Conservation (phyloP, 306 rosid genomes). For the Rosa chinensis region DNA sequence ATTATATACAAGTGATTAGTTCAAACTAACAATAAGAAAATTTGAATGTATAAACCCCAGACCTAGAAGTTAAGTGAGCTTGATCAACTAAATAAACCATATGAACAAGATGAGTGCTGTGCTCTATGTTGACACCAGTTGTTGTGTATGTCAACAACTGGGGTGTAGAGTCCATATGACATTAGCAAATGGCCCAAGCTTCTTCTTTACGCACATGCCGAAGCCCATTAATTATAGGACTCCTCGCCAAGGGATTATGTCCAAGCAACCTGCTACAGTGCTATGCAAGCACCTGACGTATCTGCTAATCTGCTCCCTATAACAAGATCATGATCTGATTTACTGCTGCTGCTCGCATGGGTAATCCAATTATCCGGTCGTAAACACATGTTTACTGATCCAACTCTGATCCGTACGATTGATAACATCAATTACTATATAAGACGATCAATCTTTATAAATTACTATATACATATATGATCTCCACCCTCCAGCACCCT, state of each 20-base stretch:
- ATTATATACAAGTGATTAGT: no score
- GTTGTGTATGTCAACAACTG: not conserved
- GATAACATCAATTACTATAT: not conserved
- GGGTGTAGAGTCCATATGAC: not conserved
- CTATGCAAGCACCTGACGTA: conserved; percentile 6
- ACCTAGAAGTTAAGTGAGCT: no score
- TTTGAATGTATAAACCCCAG: no score
- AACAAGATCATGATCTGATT: not conserved
- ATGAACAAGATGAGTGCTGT: no score
- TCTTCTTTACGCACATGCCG: not conserved
- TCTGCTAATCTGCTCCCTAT: conserved; percentile 14
- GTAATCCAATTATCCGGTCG: not conserved
- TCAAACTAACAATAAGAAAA: no score
- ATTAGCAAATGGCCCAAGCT: not conserved
- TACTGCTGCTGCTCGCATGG: conserved; percentile 1
- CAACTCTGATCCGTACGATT: not conserved
- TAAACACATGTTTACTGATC: not conserved
- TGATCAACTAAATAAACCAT: no score
- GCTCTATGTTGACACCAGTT: not conserved
- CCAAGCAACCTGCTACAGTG: not conserved
- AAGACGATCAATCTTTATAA: not conserved
- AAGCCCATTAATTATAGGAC: not conserved
- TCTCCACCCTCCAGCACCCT: not conserved
- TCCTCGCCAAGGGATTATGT: not conserved
- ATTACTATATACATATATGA: not conserved